These are phyloP conservation scores for Penicillium dipodomyicola DNA, from an alignment of 495 filamentous ascomycete species.

Conservation along the genomic window DNA sequence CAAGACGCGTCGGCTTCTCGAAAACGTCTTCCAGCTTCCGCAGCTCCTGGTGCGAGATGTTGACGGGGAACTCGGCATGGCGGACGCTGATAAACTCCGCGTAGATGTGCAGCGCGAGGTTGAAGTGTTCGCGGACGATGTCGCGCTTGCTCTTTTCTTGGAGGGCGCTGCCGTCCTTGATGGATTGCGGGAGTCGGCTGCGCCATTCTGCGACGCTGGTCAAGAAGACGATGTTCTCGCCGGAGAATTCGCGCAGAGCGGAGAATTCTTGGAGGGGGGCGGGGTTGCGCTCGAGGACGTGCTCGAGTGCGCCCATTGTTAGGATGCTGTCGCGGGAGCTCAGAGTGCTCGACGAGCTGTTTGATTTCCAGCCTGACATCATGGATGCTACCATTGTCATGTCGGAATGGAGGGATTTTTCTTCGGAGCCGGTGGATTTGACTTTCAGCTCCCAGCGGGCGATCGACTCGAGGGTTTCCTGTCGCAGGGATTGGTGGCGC, in stretches of 20 bases:
- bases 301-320: constrained; percentile 59
- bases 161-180: constrained; percentile 17
- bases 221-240: constrained; percentile 67
- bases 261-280: constrained; percentile 58
- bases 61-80: constrained; percentile 62
- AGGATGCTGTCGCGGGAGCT: constrained; percentile 43
- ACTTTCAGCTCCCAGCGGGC: constrained; percentile 34
- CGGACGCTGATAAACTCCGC: constrained; percentile 52
- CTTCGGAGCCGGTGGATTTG: constrained; percentile 25
- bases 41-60: constrained; percentile 54
- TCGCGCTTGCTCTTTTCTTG: constrained; percentile 24
- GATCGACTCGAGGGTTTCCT: constrained; percentile 40
- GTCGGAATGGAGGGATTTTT: constrained; percentile 30
- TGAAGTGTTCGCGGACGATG: constrained; percentile 44
- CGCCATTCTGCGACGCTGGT: constrained; percentile 58
- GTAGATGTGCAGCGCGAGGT: constrained; percentile 56
- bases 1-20: constrained; percentile 35
- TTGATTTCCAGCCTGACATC: constrained; percentile 37
- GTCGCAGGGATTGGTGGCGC: constrained; percentile 46
- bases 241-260: constrained; percentile 61
- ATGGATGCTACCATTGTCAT: constrained; percentile 35
- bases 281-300: constrained; percentile 54
- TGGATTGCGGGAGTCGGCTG: constrained; percentile 20
- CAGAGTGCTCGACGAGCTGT: constrained; percentile 27
- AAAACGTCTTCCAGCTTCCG: constrained; percentile 51